Evolutionary conservation across 129 eudicot species (phyloP).

Genomic region (Saposhnikovia divaricata): DNA sequence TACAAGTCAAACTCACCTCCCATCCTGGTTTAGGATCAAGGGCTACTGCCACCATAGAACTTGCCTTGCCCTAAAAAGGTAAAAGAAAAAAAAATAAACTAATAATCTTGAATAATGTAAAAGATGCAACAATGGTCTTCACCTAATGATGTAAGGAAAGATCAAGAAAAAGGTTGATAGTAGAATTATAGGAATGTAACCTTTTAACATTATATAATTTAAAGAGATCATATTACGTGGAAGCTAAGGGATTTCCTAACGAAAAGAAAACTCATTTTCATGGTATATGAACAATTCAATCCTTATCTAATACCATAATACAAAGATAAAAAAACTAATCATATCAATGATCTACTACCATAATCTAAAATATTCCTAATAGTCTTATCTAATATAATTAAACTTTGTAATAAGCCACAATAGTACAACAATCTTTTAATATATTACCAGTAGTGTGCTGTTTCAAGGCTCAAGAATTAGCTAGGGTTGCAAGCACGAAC

Average conservation of each 20-base stretch:
- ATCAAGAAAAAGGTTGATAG: neutral
- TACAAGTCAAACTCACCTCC: slow-evolving; percentile 50
- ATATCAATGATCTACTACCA: neutral
- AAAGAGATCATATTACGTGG: neutral
- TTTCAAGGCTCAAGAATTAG: neutral
- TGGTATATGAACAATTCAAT: neutral
- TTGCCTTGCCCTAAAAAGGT: slow-evolving; percentile 68
- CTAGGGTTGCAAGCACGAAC: neutral
- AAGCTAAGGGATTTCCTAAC: neutral
- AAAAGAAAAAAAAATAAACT: neutral
- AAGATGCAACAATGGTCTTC: neutral
- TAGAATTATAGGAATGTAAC: neutral
- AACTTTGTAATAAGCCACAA: neutral
- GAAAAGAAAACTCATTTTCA: neutral
- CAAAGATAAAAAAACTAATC: neutral
- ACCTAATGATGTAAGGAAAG: neutral
- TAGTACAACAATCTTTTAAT: neutral
- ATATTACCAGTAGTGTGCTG: neutral
- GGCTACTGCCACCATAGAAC: slow-evolving; percentile 95
- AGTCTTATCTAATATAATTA: neutral
- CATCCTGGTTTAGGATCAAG: slow-evolving; percentile 87
- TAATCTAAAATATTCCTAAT: neutral
- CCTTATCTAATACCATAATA: neutral
- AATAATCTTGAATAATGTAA: neutral
- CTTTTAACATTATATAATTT: neutral